Conservation (phyloP, 2,329 filamentous ascomycete genomes). For the Clonostachys rosea region DNA sequence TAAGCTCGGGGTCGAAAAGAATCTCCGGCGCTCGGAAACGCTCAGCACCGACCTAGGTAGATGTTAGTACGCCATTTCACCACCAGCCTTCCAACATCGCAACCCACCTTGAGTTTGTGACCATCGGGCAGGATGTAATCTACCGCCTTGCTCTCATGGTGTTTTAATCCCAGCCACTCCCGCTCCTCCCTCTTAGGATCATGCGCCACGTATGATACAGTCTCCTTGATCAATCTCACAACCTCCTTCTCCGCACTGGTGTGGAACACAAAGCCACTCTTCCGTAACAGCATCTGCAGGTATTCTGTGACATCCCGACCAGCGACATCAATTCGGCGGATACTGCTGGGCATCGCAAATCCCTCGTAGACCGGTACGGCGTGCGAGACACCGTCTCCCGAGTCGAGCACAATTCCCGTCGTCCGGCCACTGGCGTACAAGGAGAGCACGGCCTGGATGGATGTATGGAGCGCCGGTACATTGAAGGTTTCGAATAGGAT, state of each 20-base stretch:
- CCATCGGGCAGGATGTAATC: slow-evolving; percentile 93
- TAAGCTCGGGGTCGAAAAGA: slow-evolving; percentile 94
- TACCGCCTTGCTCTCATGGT: slow-evolving; percentile 70
- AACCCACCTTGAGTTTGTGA: slow-evolving; percentile 76
- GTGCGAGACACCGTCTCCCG: slow-evolving; percentile 94
- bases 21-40: slow-evolving; percentile 96
- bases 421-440: slow-evolving; percentile 94
- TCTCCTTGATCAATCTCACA: slow-evolving; percentile 96
- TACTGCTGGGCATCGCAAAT: slow-evolving; percentile 93
- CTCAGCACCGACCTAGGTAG: slow-evolving; percentile 74
- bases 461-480: slow-evolving; percentile 92
- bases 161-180: slow-evolving; percentile 81
- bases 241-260: slow-evolving; percentile 99
- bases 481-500: slow-evolving; percentile 99
- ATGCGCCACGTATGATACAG: slow-evolving; percentile 82
- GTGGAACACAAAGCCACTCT: slow-evolving; percentile 91
- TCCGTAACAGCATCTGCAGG: slow-evolving; percentile 83
- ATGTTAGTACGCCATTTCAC: slow-evolving; percentile 8
- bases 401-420: slow-evolving; percentile 91
- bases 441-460: slow-evolving; percentile 93
- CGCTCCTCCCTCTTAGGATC: slow-evolving; percentile 95
- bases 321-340: slow-evolving; percentile 92
- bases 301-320: slow-evolving; percentile 95
- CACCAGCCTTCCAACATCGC: background rate
- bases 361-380: slow-evolving; percentile 97